phyloP scores from a whole-genome alignment of 1,139 yeast species.

The Geotrichum klebahnii region DNA sequence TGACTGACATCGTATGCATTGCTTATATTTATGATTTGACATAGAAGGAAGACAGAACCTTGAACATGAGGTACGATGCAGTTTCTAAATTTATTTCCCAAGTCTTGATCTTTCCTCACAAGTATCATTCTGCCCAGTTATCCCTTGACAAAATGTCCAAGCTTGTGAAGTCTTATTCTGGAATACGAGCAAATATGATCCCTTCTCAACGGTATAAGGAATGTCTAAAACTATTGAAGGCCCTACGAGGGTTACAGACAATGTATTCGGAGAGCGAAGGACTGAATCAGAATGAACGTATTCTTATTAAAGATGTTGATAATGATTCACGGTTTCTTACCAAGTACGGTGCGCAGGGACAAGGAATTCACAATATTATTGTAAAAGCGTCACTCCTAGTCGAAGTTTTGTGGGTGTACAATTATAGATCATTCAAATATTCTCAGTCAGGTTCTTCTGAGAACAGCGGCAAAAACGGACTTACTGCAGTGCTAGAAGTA shows the following conservation, averaged over 20 bases:
- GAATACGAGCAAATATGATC: neutral
- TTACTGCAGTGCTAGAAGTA: slow-evolving; percentile 9
- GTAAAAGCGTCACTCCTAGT: slow-evolving; percentile 15
- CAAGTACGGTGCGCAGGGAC: too few relatives aligned
- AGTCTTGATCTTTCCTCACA: slow-evolving; percentile 4
- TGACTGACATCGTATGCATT: neutral
- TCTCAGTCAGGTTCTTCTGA: neutral
- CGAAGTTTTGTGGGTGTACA: slow-evolving; percentile 15
- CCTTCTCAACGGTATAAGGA: neutral
- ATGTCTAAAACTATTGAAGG: slow-evolving; percentile 4
- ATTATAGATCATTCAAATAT: neutral
- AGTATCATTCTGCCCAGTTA: neutral
- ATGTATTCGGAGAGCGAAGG: neutral
- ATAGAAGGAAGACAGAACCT: neutral
- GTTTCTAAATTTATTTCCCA: neutral
- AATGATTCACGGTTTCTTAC: neutral
- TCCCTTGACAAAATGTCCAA: neutral
- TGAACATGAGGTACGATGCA: neutral
- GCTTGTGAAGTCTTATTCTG: neutral
- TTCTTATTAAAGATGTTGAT: slow-evolving; percentile 1
- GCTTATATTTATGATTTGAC: neutral
- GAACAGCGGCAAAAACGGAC: neutral
- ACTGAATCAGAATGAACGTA: slow-evolving; percentile 8
- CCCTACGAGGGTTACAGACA: slow-evolving; percentile 6
- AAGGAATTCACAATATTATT: neutral